Conservation (phyloP, 2,329 filamentous ascomycete genomes). For the Alternaria rosae region DNA sequence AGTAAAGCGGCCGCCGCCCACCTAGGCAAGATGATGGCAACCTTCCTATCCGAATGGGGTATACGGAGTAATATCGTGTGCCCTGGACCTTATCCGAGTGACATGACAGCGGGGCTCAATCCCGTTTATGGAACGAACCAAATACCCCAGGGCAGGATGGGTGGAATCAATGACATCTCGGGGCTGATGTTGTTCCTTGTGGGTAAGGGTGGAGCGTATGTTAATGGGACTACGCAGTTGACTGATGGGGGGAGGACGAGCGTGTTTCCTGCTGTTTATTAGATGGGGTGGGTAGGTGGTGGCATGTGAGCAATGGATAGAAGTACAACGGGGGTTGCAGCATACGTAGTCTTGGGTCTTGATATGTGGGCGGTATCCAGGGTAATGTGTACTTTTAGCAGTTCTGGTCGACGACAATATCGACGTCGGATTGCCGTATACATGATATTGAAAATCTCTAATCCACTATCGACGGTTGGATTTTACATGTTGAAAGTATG, state of each 20-base stretch:
- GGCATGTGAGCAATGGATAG: no score
- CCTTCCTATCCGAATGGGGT: conserved; percentile 54
- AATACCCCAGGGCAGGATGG: conserved; percentile 52
- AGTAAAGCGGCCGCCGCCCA: conserved; percentile 55
- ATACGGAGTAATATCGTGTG: conserved; percentile 57
- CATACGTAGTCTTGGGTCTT: no score
- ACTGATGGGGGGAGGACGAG: conserved; percentile 55
- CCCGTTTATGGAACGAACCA: conserved; percentile 43
- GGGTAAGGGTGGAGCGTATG: conserved; percentile 60
- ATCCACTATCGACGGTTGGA: no score
- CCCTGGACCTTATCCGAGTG: conserved; percentile 55
- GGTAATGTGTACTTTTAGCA: no score
- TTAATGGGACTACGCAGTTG: conserved; percentile 62
- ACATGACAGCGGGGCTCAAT: conserved; percentile 49
- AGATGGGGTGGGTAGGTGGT: background rate
- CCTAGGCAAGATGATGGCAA: conserved; percentile 55
- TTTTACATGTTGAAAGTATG: background rate
- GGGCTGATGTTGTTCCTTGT: conserved; percentile 61
- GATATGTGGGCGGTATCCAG: no score
- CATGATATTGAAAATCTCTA: no score
- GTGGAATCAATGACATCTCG: conserved; percentile 56
- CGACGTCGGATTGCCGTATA: no score
- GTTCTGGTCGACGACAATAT: no score
- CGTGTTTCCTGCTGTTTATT: conserved; percentile 47
- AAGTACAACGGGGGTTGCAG: no score